phyloP scores from a whole-genome alignment of 2,329 filamentous ascomycete genomes.

The Alternaria dauci region DNA sequence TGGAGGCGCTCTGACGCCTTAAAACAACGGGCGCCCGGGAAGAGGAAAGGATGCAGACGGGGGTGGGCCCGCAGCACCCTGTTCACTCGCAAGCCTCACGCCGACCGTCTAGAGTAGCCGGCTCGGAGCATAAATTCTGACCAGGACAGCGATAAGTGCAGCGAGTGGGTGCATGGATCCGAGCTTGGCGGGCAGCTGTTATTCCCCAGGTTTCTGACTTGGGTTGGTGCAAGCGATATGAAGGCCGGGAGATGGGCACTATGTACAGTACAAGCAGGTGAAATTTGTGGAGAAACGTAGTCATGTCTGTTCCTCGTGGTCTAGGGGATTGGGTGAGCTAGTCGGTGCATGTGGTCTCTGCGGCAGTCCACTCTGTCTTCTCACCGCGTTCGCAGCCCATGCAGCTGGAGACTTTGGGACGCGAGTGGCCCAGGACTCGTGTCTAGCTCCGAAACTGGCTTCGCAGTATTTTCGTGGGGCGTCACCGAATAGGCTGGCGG shows the following conservation, averaged over 20 bases:
- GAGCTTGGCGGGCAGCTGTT: conserved; percentile 37
- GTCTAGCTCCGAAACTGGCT: conserved; percentile 18
- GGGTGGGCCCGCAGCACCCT: conserved; percentile 38
- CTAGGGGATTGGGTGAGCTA: conserved; percentile 32
- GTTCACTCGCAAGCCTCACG: conserved; percentile 46
- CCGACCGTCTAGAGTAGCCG: conserved; percentile 36
- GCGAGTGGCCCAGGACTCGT: conserved; percentile 25
- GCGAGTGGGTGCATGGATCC: conserved; percentile 36
- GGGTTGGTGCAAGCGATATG: conserved; percentile 30
- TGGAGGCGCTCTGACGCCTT: conserved; percentile 47
- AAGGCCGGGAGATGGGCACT: conserved; percentile 25
- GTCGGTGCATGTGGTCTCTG: conserved; percentile 35
- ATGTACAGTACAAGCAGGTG: conserved; percentile 18
- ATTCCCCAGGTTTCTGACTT: conserved; percentile 29
- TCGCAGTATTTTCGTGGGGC: conserved; percentile 41
- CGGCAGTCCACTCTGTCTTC: conserved; percentile 28
- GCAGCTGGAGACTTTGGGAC: conserved; percentile 29
- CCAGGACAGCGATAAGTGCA: conserved; percentile 33
- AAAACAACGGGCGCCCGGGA: conserved; percentile 42
- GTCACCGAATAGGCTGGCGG: conserved; percentile 40
- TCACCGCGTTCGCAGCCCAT: conserved; percentile 28
- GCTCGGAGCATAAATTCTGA: conserved; percentile 40
- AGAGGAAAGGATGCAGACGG: conserved; percentile 39
- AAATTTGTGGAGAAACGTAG: conserved; percentile 23
- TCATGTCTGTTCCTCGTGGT: conserved; percentile 7